Evolutionary conservation across 164 flowering plant genomes (phyloP), one percentile per base, ranked within the genome.

Genomic region (Vitis rotundifolia): DNA sequence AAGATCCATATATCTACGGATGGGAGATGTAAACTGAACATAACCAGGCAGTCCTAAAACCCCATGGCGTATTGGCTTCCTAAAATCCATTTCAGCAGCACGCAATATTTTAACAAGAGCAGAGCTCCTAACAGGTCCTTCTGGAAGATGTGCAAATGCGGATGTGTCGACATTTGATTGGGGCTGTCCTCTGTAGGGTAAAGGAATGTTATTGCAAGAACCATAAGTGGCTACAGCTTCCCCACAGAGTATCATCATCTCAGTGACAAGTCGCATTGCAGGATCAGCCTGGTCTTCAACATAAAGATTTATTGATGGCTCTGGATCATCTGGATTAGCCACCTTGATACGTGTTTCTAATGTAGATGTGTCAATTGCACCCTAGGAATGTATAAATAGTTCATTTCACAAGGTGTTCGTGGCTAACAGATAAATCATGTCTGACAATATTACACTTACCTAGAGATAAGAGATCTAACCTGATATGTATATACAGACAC

Each of bases 171-270:
- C 82, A 73, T 87, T 78, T 64, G 96, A 83, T 65, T 92, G 98
- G 62, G 97, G 97, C 75, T 92, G 98, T 49, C 99, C 99, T 81
- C 99, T 82, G 82, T 89, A 95, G 62, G 99, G 98, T 71, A 95
- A 83, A 68, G 97, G 88, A 71, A 95, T 84, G 49, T 85, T 86
- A 73, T 92, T 86, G 63, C 11, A 54, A 52, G 86, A 91, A 50
- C 99, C 99, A 85, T 75, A 89, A 12, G 89, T 83, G 26, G 99
- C 98, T 59, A 95, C 71, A 72, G 71, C 89, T 80, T 95, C 99
- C 67, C 99, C 98, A 77, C 99, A 95, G 11, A 95, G 89, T 69
- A 95, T 78, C 99, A 95, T 95, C 93, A 95, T 92, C 80, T 95
- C 99, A 31, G 92, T 79, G 63, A 95, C 99, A 79, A 95, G 92